Percentiles rank a stretch among this genome's conserved stretches.
These are phyloP conservation scores for Hyaloraphidium curvatum DNA, from an alignment of 192 early-diverging fungal genomes.

Conservation along the genomic window DNA sequence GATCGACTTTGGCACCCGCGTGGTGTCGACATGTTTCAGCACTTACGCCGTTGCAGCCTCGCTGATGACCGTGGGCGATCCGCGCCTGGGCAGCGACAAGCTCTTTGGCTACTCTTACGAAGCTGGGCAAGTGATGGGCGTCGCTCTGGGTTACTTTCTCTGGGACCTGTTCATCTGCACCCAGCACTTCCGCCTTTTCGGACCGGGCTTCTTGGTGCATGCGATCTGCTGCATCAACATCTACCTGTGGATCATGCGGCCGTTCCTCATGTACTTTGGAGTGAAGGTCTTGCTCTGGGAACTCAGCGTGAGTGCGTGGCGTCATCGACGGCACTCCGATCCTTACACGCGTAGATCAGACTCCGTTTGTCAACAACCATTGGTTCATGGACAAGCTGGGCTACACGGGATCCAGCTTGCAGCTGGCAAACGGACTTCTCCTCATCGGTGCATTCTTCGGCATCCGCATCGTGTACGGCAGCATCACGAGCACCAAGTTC, in stretches of 20 bases:
- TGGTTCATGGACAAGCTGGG: conserved; percentile 84
- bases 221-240: conserved; percentile 49
- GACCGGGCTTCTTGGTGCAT: conserved; percentile 66
- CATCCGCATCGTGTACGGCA: conserved; percentile 60
- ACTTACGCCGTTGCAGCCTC: too few relatives aligned
- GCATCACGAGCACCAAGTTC: too few relatives aligned
- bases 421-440: conserved; percentile 62
- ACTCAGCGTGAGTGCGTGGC: conserved; percentile 21
- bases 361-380: conserved; percentile 77
- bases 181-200: conserved; percentile 42
- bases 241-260: too few relatives aligned
- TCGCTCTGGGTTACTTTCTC: conserved; percentile 84
- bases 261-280: conserved; percentile 81
- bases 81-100: too few relatives aligned
- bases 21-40: too few relatives aligned
- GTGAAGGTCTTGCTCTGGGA: conserved; percentile 78
- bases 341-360: conserved; percentile 7
- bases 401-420: conserved; percentile 52
- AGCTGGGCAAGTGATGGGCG: too few relatives aligned
- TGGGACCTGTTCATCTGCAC: conserved; percentile 66
- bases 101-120: too few relatives aligned
- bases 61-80: too few relatives aligned
- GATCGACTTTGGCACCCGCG: too few relatives aligned
- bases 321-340: neutral
- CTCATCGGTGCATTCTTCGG: conserved; percentile 53